Base-by-base conservation (phyloP, 331 rosid species). In the Telfairia occidentalis region DNA sequence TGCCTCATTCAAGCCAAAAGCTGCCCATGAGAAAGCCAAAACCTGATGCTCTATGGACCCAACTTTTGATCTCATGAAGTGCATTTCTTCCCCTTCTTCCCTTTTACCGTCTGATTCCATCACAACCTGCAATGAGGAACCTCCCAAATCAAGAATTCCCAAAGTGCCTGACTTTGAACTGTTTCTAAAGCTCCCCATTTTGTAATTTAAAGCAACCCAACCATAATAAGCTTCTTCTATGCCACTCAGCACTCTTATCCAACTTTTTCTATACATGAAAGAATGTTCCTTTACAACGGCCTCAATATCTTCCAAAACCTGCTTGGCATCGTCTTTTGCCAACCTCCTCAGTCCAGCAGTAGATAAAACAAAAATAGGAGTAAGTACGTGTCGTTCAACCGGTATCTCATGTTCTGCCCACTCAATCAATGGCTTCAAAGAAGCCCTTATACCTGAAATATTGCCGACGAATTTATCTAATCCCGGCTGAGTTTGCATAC, bases 71-170 rank as follows among this genome's bases (percentile, higher is more conserved):
- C 83, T 87, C 85, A 89, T 52, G 28, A 69, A 32, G 58, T 82
- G 78, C 38, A 49, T 59, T 24, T 79, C 86, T 78, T 89, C 85
- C 53, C 78, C 53, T 21, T 79, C 85, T 78, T 88, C 85, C 46
- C 81, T 74, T 4, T 59, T 67, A 45, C 2, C 3, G 49, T 35
- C 77, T 30, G 38, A 79, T 67, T 74, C 89, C 82, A 82, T 79
- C 75, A 87, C 92, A 64, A 89, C 81, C 84, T 92, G 92, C 88
- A 92, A 82, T 0, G 98, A 92, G 4, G 98, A 92, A 63, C 96
- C 96, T 74, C 96, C 96, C 82, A 92, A 79, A 86, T 90, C 98
- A 64, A 89, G 84, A 80, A 92, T 87, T 45, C 96, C 98, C 85
- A 85, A 86, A 57, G 88, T 83, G 30, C 90, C 83, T 19, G 83